phyloP scores from a whole-genome alignment of 2,329 filamentous ascomycete genomes.

The Fusarium ramigenum region DNA sequence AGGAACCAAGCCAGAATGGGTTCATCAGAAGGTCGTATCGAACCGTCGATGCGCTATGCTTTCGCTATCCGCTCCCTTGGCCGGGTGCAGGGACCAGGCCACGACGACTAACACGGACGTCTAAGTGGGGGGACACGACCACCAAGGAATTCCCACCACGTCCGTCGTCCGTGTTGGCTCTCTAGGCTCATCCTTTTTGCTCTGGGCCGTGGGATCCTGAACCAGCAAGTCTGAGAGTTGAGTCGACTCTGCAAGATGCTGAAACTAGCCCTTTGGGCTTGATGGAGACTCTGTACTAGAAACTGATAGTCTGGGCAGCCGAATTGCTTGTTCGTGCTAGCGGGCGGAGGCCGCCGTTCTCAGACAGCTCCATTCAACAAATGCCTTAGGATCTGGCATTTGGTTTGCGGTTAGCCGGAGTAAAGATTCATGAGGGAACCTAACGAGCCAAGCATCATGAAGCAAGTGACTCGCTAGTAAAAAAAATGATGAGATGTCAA shows the following conservation, averaged over 20 bases:
- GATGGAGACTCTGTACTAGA: neutral
- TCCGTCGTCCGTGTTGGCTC: neutral
- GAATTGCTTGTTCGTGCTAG: slow-evolving; percentile 7
- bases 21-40: slow-evolving; percentile 21
- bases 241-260: neutral
- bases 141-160: neutral
- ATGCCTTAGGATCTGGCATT: slow-evolving; percentile 8
- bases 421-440: neutral
- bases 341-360: neutral
- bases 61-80: slow-evolving; percentile 14
- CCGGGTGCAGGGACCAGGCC: slow-evolving; percentile 31
- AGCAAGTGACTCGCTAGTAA: neutral
- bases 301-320: slow-evolving; percentile 1
- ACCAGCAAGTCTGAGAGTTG: neutral
- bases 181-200: neutral
- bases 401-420: neutral
- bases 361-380: neutral
- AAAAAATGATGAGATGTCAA: neutral
- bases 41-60: slow-evolving; percentile 16
- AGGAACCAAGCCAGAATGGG: slow-evolving; percentile 25
- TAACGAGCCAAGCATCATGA: neutral
- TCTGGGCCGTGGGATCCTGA: neutral
- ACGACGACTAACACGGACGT: slow-evolving; percentile 10
- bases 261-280: slow-evolving; percentile 9
- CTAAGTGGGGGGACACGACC: slow-evolving; percentile 10